phyloP scores from a whole-genome alignment of 495 filamentous ascomycete species.

The Chaetomidium leptoderma region DNA sequence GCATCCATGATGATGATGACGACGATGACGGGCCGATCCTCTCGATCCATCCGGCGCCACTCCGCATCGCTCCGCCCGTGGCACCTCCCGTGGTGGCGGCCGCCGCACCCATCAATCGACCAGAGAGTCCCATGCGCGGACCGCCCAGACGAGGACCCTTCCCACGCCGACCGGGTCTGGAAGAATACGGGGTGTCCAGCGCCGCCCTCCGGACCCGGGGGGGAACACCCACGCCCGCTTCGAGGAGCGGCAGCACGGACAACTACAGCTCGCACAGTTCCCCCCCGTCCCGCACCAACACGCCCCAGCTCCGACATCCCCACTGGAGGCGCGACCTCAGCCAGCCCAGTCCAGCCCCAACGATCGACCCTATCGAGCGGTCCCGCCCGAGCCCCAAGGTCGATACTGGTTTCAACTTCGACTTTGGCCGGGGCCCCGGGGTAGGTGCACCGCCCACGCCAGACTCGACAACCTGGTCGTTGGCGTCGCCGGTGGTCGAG shows the following conservation, averaged over 20 bases:
- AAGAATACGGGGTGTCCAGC: constrained; percentile 27
- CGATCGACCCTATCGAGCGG: not conserved
- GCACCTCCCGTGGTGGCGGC: not conserved
- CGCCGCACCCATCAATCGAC: not conserved
- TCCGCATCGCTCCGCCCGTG: constrained; percentile 19
- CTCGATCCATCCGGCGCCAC: constrained; percentile 25
- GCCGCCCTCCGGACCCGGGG: not conserved
- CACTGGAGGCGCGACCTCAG: constrained; percentile 9
- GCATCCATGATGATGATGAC: constrained; percentile 16
- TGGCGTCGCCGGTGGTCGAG: constrained; percentile 18
- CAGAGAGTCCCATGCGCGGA: constrained; percentile 19
- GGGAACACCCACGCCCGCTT: constrained; percentile 11
- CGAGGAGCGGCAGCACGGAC: constrained; percentile 17
- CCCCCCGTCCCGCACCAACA: constrained; percentile 21
- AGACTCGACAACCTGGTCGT: constrained; percentile 29
- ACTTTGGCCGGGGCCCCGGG: constrained; percentile 24
- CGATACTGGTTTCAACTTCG: constrained; percentile 33
- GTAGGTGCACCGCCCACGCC: constrained; percentile 22
- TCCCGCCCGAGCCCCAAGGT: constrained; percentile 2
- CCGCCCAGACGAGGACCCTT: constrained; percentile 11
- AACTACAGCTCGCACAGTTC: constrained; percentile 17
- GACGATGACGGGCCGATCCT: constrained; percentile 27
- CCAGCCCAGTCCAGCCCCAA: constrained; percentile 11
- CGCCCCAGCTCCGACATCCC: constrained; percentile 23
- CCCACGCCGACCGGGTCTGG: constrained; percentile 27